Base-by-base conservation (phyloP, 257 asterid genomes). In the Fraxinus pennsylvanica region DNA sequence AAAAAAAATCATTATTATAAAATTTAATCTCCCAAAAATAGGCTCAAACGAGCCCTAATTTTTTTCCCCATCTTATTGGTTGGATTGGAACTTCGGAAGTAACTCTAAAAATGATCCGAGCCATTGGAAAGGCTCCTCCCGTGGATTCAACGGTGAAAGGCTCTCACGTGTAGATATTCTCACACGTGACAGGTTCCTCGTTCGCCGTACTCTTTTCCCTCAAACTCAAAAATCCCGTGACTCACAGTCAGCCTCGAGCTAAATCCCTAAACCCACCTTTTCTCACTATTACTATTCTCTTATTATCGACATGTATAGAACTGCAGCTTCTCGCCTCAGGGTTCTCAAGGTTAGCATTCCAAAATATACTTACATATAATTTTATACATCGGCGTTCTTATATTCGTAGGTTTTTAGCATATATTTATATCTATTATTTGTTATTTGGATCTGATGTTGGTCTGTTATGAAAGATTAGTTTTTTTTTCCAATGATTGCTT, bases 271-370 rank as follows among this genome's bases (percentile, higher is more conserved):
- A 74, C 80, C 75, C 78, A 68, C 77, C 19, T 21, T 2, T 57
- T n/a, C 73, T 19, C 79, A 41, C 43, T 54, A 30, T 54, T 54
- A 74, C 35, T 27, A 25, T 1, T 61, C 63, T 39, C 81, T 79
- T 1, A 50, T 72, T 17, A 29, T 43, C 73, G 82, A 61, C 85
- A 92, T 92, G 96, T 85, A 91, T 70, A 89, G 94, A 81, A 61
- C 86, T 22, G 87, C 94, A 32, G 84, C 93, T 65, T 90, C 91
- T 70, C 88, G 96, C 67, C 77, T 89, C 66, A 79, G 93, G 79
- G 88, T 79, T 75, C 89, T 91, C 83, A 92, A 92, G 95, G 96
- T 91, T 57, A 14, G 77, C 75, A 25, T 36, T 45, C 76, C 73
- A 41, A 36, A 68, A 54, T 19, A 54, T 66, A 14, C 72, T 8